Percentiles rank a stretch among this genome's conserved stretches.
These are phyloP conservation scores for Fusarium nanum DNA, from an alignment of 2,329 filamentous ascomycete genomes.

Conservation along the genomic window DNA sequence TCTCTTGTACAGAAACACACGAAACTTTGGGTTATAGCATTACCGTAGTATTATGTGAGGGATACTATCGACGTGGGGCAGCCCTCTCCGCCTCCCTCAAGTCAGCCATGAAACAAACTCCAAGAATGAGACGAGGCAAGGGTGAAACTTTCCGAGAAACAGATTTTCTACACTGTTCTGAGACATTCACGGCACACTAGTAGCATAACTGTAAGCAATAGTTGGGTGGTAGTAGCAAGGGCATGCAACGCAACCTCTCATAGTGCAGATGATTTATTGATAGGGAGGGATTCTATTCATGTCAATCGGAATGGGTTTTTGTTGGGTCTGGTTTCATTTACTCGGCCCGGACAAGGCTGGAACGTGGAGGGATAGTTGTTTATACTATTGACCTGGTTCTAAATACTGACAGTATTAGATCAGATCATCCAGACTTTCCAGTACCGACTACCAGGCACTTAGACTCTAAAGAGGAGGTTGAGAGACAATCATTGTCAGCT, in stretches of 20 bases:
- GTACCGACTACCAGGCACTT: slow-evolving; percentile 17
- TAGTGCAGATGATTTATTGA: slow-evolving; percentile 9
- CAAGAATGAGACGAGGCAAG: slow-evolving; percentile 34
- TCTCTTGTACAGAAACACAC: slow-evolving; percentile 10
- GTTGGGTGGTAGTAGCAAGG: slow-evolving; percentile 6
- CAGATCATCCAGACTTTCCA: not conserved
- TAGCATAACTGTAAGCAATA: slow-evolving; percentile 1
- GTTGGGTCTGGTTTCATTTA: slow-evolving; percentile 5
- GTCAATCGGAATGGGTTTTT: not conserved
- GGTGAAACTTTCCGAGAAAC: slow-evolving; percentile 32
- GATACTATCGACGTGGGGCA: slow-evolving; percentile 33
- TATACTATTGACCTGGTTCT: slow-evolving; percentile 1
- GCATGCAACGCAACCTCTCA: not conserved
- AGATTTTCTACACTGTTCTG: slow-evolving; percentile 2
- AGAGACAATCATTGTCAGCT: slow-evolving; percentile 13
- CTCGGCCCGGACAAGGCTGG: slow-evolving; percentile 16
- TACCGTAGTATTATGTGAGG: slow-evolving; percentile 30
- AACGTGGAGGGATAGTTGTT: slow-evolving; percentile 24
- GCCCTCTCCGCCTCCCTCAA: not conserved
- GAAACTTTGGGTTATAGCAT: not conserved
- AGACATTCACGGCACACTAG: not conserved
- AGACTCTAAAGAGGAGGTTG: slow-evolving; percentile 5
- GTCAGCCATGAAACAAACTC: slow-evolving; percentile 25
- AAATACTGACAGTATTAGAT: slow-evolving; percentile 3
- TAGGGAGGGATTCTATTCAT: slow-evolving; percentile 17